These are phyloP conservation scores for Neurospora terricola DNA, from an alignment of 495 filamentous ascomycete genomes.

Conservation along the genomic window DNA sequence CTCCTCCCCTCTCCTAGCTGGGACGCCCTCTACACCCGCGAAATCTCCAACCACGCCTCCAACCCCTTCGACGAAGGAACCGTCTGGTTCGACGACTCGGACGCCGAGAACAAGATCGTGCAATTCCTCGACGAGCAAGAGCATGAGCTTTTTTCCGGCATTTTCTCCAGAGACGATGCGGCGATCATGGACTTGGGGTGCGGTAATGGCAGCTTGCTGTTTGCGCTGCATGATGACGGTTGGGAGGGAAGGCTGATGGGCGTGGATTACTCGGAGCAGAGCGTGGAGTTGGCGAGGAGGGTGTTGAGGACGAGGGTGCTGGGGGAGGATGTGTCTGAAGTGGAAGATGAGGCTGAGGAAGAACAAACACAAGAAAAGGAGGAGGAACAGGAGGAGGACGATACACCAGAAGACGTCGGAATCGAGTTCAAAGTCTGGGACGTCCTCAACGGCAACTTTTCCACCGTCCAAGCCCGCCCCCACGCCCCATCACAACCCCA, in stretches of 20 bases:
- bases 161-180: constrained; percentile 7
- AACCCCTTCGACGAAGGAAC: constrained; percentile 57
- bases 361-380: background rate
- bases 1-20: constrained; percentile 38
- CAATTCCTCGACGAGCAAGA: constrained; percentile 38
- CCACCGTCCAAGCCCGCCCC: constrained; percentile 3
- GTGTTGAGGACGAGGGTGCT: constrained; percentile 29
- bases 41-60: constrained; percentile 50
- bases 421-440: constrained; percentile 69
- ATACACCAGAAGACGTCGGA: background rate
- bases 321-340: constrained; percentile 6
- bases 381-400: constrained; percentile 3
- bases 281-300: constrained; percentile 58
- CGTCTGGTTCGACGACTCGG: constrained; percentile 68
- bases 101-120: constrained; percentile 53
- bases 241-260: constrained; percentile 62
- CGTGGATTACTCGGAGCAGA: constrained; percentile 72
- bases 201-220: constrained; percentile 84
- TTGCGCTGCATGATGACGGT: constrained; percentile 51
- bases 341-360: no score
- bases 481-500: background rate
- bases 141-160: constrained; percentile 8
- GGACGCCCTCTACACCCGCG: constrained; percentile 54
- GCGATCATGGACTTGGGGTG: constrained; percentile 70
- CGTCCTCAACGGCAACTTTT: constrained; percentile 47